Conservation (phyloP, 768 basidiomycete species). For the Aureoboletus auriporus region DNA sequence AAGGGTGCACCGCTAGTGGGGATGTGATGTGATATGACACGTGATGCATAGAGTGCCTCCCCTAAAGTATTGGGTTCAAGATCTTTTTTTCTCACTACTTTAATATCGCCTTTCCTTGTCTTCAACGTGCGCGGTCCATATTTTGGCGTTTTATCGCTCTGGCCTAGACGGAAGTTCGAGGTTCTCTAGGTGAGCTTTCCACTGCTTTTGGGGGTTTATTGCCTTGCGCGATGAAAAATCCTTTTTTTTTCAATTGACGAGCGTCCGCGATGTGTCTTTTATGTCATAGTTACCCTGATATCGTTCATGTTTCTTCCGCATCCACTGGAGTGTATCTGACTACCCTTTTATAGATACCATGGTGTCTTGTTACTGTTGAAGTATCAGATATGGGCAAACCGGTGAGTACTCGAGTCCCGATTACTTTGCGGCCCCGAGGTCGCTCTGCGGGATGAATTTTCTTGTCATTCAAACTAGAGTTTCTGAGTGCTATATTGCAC, state of each 20-base stretch:
- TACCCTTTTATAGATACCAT: background rate
- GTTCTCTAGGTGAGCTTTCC: conserved; percentile 5
- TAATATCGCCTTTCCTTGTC: too few species aligned
- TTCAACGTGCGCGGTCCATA: too few species aligned
- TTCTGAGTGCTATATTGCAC: conserved; percentile 69
- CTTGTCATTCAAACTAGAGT: conserved; percentile 86
- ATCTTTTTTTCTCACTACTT: too few species aligned
- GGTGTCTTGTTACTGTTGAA: background rate
- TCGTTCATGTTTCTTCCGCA: conserved; percentile 30
- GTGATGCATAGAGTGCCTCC: too few species aligned
- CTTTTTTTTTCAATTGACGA: conserved; percentile 38
- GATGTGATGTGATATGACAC: too few species aligned
- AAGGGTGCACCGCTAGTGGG: too few species aligned
- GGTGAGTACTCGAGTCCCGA: conserved; percentile 7
- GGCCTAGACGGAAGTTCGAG: background rate
- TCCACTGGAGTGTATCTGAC: conserved; percentile 8
- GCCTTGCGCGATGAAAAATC: conserved; percentile 48
- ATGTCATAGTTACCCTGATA: conserved; percentile 95
- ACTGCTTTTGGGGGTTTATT: background rate
- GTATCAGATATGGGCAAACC: too few species aligned
- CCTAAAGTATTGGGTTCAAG: too few species aligned
- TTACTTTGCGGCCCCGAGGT: conserved; percentile 4
- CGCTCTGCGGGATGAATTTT: conserved; percentile 46
- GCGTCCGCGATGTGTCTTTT: conserved; percentile 54
- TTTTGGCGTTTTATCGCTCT: background rate